Base-by-base conservation (phyloP, 2,329 filamentous ascomycete species). In the Fusarium sacchari region DNA sequence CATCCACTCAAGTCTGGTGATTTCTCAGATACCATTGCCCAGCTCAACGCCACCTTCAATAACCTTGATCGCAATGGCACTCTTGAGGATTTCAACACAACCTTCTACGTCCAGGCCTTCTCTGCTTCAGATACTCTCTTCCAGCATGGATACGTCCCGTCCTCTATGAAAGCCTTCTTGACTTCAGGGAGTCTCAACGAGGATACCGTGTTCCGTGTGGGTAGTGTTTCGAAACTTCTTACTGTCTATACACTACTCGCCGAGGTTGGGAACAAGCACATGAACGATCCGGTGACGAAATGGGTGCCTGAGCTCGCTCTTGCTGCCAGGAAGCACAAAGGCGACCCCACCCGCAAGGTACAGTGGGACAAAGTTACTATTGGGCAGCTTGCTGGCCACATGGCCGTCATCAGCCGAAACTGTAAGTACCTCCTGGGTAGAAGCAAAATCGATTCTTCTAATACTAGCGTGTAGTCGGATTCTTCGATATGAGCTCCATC, bases 251-350 rank as follows among this genome's bases (percentile, higher is more conserved):
- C 50, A 2, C 26, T 69, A 0, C 43, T 69, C 7, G 44, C 40
- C 1, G 52, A 68, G 18, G 60, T 63, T 4, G 67, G 65, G 7
- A 53, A 64, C 52, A 44, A 58, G 11, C 26, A 11, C 15, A 64
- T 69, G 30, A 36, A 37, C 12, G 67, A 69, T 12, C 59, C 59
- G 0, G 65, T 69, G 2, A 69, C 65, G 0, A 69, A 59, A 55
- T 69, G 65, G 67, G 36, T 69, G 2, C 67, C 64, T 42, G 67
- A 69, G 7, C 52, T 69, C 18, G 65, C 59, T 6, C 26, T 10
- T 18, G 65, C 28, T 0, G 50, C 52, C 4, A 52, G 52, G 22
- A 63, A 58, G 6, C 18, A n/a, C 12, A 50, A 40, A 0, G 46
- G 34, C 2, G 44, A 58, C 13, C 18, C 11, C 8, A 36, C 32